These are phyloP conservation scores for Viola pubescens DNA, from an alignment of 441 rosid species.

Conservation along the genomic window DNA sequence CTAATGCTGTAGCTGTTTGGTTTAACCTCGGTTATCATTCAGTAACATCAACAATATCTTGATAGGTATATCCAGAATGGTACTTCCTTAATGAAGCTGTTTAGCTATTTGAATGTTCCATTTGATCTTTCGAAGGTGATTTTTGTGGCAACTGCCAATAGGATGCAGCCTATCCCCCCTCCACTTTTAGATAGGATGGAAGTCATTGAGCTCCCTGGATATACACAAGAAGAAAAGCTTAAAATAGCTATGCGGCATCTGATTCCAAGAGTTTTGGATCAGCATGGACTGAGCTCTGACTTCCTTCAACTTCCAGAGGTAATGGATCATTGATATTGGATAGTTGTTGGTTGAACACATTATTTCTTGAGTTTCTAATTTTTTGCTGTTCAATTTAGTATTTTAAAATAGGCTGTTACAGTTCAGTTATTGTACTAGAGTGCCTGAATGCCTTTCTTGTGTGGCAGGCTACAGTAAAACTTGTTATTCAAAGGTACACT, in stretches of 20 bases:
- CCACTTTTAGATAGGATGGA: slow-evolving; percentile 97
- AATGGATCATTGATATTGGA: slow-evolving; percentile 10
- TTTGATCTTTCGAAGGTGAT: slow-evolving; percentile 94
- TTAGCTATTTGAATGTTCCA: slow-evolving; percentile 94
- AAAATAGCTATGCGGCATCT: slow-evolving; percentile 83
- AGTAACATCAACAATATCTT: slow-evolving; percentile 7
- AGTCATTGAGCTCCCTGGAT: slow-evolving; percentile 95
- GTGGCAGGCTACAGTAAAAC: slow-evolving; percentile 73
- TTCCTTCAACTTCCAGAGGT: slow-evolving; percentile 98
- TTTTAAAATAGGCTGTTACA: too few species aligned
- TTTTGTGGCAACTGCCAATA: slow-evolving; percentile 95
- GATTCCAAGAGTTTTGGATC: slow-evolving; percentile 91
- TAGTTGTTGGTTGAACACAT: too few species aligned
- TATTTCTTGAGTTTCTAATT: not conserved
- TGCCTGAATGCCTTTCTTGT: slow-evolving; percentile 2
- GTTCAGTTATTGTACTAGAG: not conserved
- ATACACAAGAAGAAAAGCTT: slow-evolving; percentile 94
- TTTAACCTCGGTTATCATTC: too few species aligned
- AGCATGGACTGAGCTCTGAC: slow-evolving; percentile 89
- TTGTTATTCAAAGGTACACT: slow-evolving; percentile 85
- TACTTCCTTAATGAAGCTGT: slow-evolving; percentile 44
- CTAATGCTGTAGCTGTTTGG: too few species aligned
- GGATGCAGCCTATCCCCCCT: slow-evolving; percentile 90
- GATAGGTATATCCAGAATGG: slow-evolving; percentile 4
- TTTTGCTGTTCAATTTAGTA: not conserved